Evolutionary conservation across 106 monocot genomes (phyloP), one percentile per base, ranked within the genome.

Genomic region (Dendrobium officinale): DNA sequence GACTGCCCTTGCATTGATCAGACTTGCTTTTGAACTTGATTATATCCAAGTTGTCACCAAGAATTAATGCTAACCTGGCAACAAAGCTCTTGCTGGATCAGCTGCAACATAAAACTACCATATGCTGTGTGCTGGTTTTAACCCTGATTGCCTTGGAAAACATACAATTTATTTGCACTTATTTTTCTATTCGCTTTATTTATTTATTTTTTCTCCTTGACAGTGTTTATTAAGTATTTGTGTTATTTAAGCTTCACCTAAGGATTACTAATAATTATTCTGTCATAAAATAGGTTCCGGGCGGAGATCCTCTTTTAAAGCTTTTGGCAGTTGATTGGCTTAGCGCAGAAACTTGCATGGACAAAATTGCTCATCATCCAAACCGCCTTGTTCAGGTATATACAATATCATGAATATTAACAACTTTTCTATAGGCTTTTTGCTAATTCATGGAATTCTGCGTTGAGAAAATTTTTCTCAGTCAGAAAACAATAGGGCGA

Each of bases 271-370:
- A 18, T 78, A 56, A 75, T 33, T 24, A 55, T 56, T 76, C 11
- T 13, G 41, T 41, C 77, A 48, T 26, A 55, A 48, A 44, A 81
- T 48, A 98, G 97, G 75, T 94, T 81, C 79, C 72, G 8, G 97
- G 95, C 67, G 94, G 95, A 59, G 94, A 98, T 84, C 97, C 97
- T 77, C 91, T 98, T 81, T 59, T 98, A 80, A 98, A 95, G 75
- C 92, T 98, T 41, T 75, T 98, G 81, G 97, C 88, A 44, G 94
- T 98, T 82, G 97, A 98, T 75, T 98, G 94, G 92, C 82, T 94
- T 44, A 94, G 90, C 80, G 77, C 77, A 84, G 92, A 92, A 29
- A 85, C 83, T 77, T 81, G 49, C 22, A 81, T 89, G 27, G 88
- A 91, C 81, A 80, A 85, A 54, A 76, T 95, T 86, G 89, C 95